Evolutionary conservation across 2,329 filamentous ascomycete genomes (phyloP).

Genomic region (Scedosporium boydii): DNA sequence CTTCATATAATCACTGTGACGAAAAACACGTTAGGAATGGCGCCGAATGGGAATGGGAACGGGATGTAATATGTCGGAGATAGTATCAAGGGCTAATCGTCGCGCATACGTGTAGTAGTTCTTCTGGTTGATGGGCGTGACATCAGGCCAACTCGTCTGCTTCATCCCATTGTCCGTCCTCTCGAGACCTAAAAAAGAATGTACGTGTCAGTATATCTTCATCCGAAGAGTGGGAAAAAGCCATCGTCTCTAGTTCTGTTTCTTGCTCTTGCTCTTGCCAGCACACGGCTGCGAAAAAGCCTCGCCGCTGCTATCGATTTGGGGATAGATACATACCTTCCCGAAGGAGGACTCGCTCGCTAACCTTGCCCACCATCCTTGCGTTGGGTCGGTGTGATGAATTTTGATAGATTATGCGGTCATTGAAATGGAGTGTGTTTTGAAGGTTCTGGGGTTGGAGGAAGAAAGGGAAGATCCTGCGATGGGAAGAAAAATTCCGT

Average conservation of each 20-base stretch:
- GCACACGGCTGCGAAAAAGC: background rate
- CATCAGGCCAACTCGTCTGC: constrained; percentile 84
- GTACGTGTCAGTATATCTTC: constrained; percentile 13
- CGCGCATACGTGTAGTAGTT: constrained; percentile 84
- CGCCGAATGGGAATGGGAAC: background rate
- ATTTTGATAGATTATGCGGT: background rate
- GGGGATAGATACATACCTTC: constrained; percentile 37
- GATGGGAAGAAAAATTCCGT: background rate
- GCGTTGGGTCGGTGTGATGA: background rate
- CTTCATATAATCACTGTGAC: constrained; percentile 83
- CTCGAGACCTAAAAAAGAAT: constrained; percentile 60
- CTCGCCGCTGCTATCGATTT: background rate
- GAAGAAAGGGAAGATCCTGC: background rate
- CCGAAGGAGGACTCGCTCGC: constrained; percentile 52
- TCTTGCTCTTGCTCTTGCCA: no score
- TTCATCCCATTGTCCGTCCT: constrained; percentile 98
- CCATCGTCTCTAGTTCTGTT: background rate
- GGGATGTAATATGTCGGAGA: background rate
- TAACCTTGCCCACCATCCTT: constrained; percentile 55
- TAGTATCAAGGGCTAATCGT: constrained; percentile 15
- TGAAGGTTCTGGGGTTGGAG: background rate
- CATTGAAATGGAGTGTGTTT: background rate
- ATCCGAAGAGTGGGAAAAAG: background rate
- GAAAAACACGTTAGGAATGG: constrained; percentile 3
- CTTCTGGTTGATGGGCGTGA: constrained; percentile 95